These are phyloP conservation scores for Magnaporthales sp. DNA, from an alignment of 2,329 filamentous ascomycete genomes.

Conservation along the genomic window DNA sequence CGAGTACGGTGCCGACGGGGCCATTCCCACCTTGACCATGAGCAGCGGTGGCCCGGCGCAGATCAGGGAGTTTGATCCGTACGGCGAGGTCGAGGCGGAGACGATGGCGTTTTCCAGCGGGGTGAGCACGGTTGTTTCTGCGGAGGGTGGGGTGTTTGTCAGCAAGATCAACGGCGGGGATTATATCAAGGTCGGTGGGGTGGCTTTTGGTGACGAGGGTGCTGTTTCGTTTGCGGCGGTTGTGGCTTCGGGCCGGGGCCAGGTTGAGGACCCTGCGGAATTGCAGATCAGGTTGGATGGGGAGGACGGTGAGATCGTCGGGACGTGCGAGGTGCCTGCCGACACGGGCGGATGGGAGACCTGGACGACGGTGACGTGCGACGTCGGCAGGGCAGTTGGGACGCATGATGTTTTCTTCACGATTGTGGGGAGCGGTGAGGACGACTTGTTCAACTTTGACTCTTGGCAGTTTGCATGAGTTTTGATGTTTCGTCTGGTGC, in stretches of 20 bases:
- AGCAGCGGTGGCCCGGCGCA: slow-evolving; percentile 18
- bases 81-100: slow-evolving; percentile 18
- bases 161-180: slow-evolving; percentile 18
- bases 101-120: slow-evolving; percentile 19
- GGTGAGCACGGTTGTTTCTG: neutral
- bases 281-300: slow-evolving; percentile 15
- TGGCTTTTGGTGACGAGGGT: slow-evolving; percentile 16
- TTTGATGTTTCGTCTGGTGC: neutral
- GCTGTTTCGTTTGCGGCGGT: slow-evolving; percentile 16
- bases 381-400: neutral
- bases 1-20: slow-evolving; percentile 18
- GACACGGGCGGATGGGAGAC: slow-evolving; percentile 18
- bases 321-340: slow-evolving; percentile 16
- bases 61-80: slow-evolving; percentile 16
- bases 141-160: slow-evolving; percentile 18
- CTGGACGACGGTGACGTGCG: slow-evolving; percentile 4
- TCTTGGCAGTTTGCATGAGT: slow-evolving; percentile 1
- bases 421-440: neutral
- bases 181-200: slow-evolving; percentile 23
- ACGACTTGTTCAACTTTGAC: neutral
- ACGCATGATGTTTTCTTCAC: slow-evolving; percentile 1
- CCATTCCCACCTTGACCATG: slow-evolving; percentile 19
- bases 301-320: slow-evolving; percentile 15
- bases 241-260: slow-evolving; percentile 15
- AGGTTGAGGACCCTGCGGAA: slow-evolving; percentile 18